Evolutionary conservation across 2,329 filamentous ascomycete species (phyloP).

Genomic region (Rhytidhysteron rufulum): DNA sequence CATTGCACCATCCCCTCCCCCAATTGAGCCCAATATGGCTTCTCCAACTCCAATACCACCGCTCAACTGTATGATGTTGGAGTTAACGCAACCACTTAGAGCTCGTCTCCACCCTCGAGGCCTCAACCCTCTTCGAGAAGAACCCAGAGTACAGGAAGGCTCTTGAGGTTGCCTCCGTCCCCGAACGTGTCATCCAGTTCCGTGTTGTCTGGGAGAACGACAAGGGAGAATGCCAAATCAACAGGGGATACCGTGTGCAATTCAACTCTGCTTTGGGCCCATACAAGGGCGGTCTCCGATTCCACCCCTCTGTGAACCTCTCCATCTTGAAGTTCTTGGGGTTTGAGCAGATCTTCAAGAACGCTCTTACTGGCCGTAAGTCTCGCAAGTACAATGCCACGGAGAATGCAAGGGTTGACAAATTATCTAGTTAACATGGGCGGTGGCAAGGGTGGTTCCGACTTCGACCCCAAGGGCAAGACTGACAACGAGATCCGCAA

Average conservation of each 20-base stretch:
- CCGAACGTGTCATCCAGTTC: conserved; percentile 96
- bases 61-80: no score
- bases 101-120: conserved; percentile 90
- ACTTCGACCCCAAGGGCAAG: conserved; percentile 99
- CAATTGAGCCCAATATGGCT: no score
- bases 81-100: conserved; percentile 53
- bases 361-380: conserved; percentile 91
- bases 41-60: no score
- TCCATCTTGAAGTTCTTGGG: conserved; percentile 90
- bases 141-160: conserved; percentile 93
- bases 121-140: conserved; percentile 88
- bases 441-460: conserved; percentile 94
- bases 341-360: conserved; percentile 99
- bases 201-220: conserved; percentile 96
- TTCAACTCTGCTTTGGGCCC: conserved; percentile 97
- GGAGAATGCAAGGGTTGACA: not conserved
- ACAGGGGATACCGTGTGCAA: conserved; percentile 93
- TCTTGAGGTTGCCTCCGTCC: conserved; percentile 80
- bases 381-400: no score
- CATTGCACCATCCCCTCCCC: no score
- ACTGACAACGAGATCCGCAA: conserved; percentile 94
- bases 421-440: conserved; percentile 72
- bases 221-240: conserved; percentile 81
- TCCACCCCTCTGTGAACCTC: conserved; percentile 84
- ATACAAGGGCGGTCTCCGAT: conserved; percentile 95